Evolutionary conservation across 2,329 filamentous ascomycete genomes (phyloP).

Genomic region (Cladosporium colombiae): DNA sequence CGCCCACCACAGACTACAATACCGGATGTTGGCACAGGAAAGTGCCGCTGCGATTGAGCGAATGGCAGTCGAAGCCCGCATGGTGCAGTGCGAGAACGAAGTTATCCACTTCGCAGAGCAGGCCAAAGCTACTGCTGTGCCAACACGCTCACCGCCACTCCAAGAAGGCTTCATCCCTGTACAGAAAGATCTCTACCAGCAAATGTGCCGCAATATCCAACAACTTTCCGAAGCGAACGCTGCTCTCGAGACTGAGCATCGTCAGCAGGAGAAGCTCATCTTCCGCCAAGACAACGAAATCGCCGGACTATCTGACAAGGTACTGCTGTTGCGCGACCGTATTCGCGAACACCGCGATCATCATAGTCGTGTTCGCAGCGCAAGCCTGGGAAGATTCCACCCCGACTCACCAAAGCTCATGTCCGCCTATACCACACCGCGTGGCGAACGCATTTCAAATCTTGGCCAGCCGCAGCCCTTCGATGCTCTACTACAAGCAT

Average conservation of each 20-base stretch:
- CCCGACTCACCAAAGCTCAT: constrained; percentile 55
- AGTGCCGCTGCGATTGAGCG: constrained; percentile 82
- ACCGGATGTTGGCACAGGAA: constrained; percentile 79
- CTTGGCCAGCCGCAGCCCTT: constrained; percentile 52
- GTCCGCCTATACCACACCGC: constrained; percentile 38
- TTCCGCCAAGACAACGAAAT: constrained; percentile 76
- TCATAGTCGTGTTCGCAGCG: constrained; percentile 74
- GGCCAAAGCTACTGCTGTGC: constrained; percentile 54
- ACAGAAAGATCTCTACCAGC: constrained; percentile 57
- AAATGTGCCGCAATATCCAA: constrained; percentile 56
- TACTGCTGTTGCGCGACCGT: constrained; percentile 73
- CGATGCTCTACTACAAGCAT: constrained; percentile 72
- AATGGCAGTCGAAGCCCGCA: constrained; percentile 86
- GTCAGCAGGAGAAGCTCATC: constrained; percentile 75
- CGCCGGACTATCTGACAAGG: constrained; percentile 70
- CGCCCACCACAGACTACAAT: constrained; percentile 87
- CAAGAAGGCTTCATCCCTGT: constrained; percentile 43
- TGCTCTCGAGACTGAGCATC: constrained; percentile 63
- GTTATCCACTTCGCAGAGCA: constrained; percentile 75
- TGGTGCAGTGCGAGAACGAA: constrained; percentile 85
- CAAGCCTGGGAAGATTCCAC: constrained; percentile 55
- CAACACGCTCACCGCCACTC: constrained; percentile 47
- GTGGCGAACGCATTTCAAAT: constrained; percentile 30
- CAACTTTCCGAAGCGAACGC: constrained; percentile 67
- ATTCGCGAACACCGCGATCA: constrained; percentile 90